Evolutionary conservation across 345 rosid genomes (phyloP), one percentile per base, ranked within the genome.

Genomic region (Sonneratia alba): DNA sequence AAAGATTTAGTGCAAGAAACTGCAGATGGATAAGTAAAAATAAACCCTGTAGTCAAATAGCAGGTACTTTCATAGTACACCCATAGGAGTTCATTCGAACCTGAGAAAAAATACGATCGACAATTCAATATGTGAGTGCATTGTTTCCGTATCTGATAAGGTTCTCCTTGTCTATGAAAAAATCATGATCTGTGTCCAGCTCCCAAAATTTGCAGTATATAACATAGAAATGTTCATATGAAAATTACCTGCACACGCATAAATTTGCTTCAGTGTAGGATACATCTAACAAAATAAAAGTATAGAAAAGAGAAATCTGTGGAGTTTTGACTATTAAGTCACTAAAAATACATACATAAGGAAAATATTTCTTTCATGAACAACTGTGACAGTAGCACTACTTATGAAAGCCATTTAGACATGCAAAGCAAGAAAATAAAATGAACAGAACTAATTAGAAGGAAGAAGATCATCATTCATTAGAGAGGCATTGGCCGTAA

Each of bases 121-220:
- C 97, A 84, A 93, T 91, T 79, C 97, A 84, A 77, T 91, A 93
- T 71, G 98, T 93, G 76, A 93, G 97, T 19, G 97, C 98, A 83
- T 93, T 96, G 81, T 89, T 93, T 72, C 98, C 94, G 80, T 93
- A 93, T 87, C 92, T 85, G 79, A 93, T 86, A 56, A 93, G 97
- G 85, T 93, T 93, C 83, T 93, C 98, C 83, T 91, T 88, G 86
- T 93, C 96, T n/a, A 91, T 93, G 81, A 91, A 84, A 83, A 93
- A 93, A 87, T 93, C 98, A 75, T 93, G 97, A 79, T 93, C 98
- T 19, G 90, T 86, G 79, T 93, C 98, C 72, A 93, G 86, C 88
- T 93, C 98, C 98, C 98, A 93, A 74, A 91, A 93, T 82, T 91
- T 93, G 94, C 98, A 93, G 88, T 93, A 93, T 82, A 93, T 91